Percentiles rank a stretch among this genome's conserved stretches.
phyloP scores from a whole-genome alignment of 2,329 filamentous ascomycete genomes.

The Ploettnerulaceae sp. region DNA sequence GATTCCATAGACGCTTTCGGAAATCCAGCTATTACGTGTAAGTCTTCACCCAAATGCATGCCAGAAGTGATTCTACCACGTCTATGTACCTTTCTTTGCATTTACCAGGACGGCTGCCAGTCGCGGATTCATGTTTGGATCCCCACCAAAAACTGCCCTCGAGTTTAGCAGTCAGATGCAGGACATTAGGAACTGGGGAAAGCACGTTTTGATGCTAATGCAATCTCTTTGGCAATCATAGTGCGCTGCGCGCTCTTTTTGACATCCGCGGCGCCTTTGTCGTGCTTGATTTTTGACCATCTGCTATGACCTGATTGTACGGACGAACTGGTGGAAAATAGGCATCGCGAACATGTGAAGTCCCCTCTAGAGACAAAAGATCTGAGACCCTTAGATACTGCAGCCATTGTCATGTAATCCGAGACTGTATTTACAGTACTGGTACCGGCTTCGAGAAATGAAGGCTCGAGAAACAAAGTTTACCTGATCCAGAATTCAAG shows the following conservation, averaged over 20 bases:
- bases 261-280: conserved; percentile 81
- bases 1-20: conserved; percentile 80
- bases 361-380: conserved; percentile 13
- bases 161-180: conserved; percentile 16
- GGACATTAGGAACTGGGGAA: conserved; percentile 9
- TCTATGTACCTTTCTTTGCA: conserved; percentile 70
- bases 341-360: conserved; percentile 27
- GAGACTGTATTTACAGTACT: not conserved
- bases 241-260: conserved; percentile 70
- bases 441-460: not conserved
- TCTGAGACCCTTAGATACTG: conserved; percentile 29
- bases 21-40: conserved; percentile 54
- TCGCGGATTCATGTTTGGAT: conserved; percentile 69
- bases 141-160: conserved; percentile 63
- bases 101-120: conserved; percentile 66
- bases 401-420: conserved; percentile 21
- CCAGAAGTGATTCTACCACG: conserved; percentile 26
- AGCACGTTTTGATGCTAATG: conserved; percentile 68
- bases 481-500: not conserved
- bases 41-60: conserved; percentile 17
- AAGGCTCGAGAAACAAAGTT: conserved; percentile 13
- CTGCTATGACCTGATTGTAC: conserved; percentile 72
- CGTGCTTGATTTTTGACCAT: conserved; percentile 95
- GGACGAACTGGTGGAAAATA: conserved; percentile 41
- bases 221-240: conserved; percentile 66